phyloP scores from a whole-genome alignment of 345 rosid species.

The Moricandia arvensis region DNA sequence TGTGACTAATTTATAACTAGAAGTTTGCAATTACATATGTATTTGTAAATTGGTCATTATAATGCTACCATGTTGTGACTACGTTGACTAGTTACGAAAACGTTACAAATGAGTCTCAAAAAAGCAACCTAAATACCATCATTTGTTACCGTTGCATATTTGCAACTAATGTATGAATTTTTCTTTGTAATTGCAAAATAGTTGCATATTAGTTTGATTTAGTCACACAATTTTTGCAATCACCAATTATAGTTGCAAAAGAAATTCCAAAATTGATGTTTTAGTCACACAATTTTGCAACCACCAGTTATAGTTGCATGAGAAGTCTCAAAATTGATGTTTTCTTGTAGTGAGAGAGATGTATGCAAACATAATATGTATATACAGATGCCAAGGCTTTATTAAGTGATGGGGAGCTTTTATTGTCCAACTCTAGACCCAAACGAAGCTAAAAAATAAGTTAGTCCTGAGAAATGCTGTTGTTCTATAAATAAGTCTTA shows the following conservation, averaged over 20 bases:
- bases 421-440: constrained; percentile 10
- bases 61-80: neutral
- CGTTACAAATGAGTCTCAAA: neutral
- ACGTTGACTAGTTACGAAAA: neutral
- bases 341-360: too few species aligned
- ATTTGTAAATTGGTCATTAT: neutral
- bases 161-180: too few species aligned
- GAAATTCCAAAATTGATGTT: too few species aligned
- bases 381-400: constrained; percentile 21
- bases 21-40: neutral
- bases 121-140: neutral
- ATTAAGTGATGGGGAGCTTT: constrained; percentile 9
- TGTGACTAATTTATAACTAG: neutral
- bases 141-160: neutral
- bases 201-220: too few species aligned
- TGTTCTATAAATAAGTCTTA: constrained; percentile 13
- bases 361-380: too few species aligned
- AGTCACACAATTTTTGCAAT: too few species aligned
- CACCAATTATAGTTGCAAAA: too few species aligned
- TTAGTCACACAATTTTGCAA: too few species aligned
- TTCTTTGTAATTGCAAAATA: too few species aligned
- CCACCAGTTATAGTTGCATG: too few species aligned
- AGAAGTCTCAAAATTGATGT: too few species aligned
- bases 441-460: constrained; percentile 19
- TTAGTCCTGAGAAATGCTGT: constrained; percentile 20